Base-by-base conservation (phyloP, 352 stramenopile genomes). In the Albugo candida region DNA sequence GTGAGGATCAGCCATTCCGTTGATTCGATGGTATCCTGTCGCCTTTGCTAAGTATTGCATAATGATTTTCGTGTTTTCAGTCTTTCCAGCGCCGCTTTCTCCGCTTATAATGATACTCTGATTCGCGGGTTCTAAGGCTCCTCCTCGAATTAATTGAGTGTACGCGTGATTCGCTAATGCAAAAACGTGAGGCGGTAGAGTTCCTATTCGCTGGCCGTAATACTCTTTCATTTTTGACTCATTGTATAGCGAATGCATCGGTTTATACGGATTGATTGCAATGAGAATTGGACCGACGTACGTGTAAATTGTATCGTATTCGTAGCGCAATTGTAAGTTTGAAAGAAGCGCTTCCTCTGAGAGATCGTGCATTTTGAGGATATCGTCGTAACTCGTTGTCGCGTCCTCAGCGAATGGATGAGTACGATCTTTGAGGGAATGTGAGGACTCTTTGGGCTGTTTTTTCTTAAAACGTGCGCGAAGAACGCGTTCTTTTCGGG, bases 31-130 rank as follows among this genome's bases (percentile, higher is more conserved):
- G 58, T 87, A 84, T 59, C 73, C 82, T 37, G 79, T 89, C 6
- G 83, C 65, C 21, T 67, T 63, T 18, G 70, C 77, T 45, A 88
- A 54, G 62, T 89, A 93, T 63, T 87, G 76, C 81, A 93, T 92
- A 61, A 85, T 93, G 64, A 87, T 92, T 70, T 94, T 87, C 20
- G 80, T 94, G 14, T 81, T 94, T 65, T 89, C 84, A 20, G 77
- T 94, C 66, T 94, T 94, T 24, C 82, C 75, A 5, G 81, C 83
- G 36, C 83, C 83, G 44, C 73, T 91, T 55, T 95, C 83, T 24
- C 83, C 83, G 54, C 81, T 94, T 59, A 95, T 95, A 45, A 95
- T 93, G 54, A 95, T 92, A 54, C 72, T 87, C 63, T 94, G 82
- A 48, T 93, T 93, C 39, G 67, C 73, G 18, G 80, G 80, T 47